A percentile compares a stretch with the other conserved stretches of the same genome.
Evolutionary conservation across 2,329 filamentous ascomycete genomes (phyloP).

Genomic region (Fusarium lyarnte): DNA sequence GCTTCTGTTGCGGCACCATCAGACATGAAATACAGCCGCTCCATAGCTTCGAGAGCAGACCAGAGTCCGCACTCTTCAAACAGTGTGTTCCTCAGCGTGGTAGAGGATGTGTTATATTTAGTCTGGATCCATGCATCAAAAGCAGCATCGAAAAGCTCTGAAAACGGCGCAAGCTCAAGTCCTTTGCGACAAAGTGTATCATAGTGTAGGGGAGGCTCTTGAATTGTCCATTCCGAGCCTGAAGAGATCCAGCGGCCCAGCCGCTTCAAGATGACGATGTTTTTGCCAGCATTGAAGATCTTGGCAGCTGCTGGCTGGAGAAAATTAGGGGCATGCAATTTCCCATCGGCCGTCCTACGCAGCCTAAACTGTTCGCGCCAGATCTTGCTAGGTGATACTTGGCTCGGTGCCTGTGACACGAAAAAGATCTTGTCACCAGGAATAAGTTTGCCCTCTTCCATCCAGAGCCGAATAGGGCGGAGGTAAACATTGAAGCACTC

Average conservation of each 20-base stretch:
- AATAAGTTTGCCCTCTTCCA: conserved; percentile 78
- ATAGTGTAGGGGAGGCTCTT: conserved; percentile 64
- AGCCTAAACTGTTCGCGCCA: conserved; percentile 83
- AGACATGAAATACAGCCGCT: conserved; percentile 78
- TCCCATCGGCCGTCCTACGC: conserved; percentile 66
- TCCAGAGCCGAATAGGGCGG: conserved; percentile 82
- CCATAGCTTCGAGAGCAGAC: conserved; percentile 71
- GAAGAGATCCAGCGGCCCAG: conserved; percentile 64
- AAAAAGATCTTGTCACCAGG: conserved; percentile 78
- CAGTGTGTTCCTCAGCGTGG: conserved; percentile 71
- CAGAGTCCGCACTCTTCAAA: conserved; percentile 75
- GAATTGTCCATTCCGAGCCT: conserved; percentile 42
- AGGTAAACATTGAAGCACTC: conserved; percentile 85
- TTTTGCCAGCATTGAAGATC: conserved; percentile 90
- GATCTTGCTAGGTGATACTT: conserved; percentile 69
- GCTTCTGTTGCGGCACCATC: conserved; percentile 74
- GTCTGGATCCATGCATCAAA: conserved; percentile 81
- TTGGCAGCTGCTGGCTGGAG: conserved; percentile 73
- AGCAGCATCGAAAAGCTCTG: conserved; percentile 75
- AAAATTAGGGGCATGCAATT: conserved; percentile 77
- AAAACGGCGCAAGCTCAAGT: conserved; percentile 70
- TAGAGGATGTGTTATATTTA: conserved; percentile 76
- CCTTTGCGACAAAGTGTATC: conserved; percentile 62
- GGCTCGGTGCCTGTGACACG: conserved; percentile 66
- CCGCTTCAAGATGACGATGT: conserved; percentile 81